Evolutionary conservation across 2,329 filamentous ascomycete species (phyloP).

Genomic region (Thielaviopsis musarum): DNA sequence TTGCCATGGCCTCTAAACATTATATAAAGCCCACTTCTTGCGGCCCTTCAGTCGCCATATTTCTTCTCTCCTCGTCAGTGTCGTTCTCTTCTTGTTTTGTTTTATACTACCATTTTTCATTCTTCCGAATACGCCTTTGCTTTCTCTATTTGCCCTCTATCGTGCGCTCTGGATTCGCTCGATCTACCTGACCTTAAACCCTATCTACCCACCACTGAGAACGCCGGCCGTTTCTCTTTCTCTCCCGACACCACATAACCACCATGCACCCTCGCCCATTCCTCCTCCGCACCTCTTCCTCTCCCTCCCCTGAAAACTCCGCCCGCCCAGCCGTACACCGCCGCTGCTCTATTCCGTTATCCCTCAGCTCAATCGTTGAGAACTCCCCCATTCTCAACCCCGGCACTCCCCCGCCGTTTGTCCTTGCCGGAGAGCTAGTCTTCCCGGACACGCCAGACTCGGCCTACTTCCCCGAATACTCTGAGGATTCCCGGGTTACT

Average conservation of each 20-base stretch:
- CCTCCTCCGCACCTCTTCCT: background rate
- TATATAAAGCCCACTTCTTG: too few relatives aligned
- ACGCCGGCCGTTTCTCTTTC: background rate
- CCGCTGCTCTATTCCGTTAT: background rate
- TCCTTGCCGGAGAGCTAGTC: background rate
- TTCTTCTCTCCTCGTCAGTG: too few relatives aligned
- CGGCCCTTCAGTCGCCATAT: too few relatives aligned
- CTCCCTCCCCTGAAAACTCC: background rate
- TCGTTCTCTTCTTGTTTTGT: too few relatives aligned
- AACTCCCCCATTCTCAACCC: background rate
- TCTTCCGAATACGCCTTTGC: too few relatives aligned
- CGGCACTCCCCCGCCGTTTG: background rate
- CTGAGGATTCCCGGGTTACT: background rate
- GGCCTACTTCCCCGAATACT: background rate
- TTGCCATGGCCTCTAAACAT: background rate
- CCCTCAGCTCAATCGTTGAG: background rate
- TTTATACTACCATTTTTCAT: too few relatives aligned
- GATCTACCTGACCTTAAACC: too few relatives aligned
- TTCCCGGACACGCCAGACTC: background rate
- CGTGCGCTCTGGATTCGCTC: too few relatives aligned
- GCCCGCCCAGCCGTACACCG: background rate
- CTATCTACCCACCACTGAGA: background rate
- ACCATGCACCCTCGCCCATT: background rate
- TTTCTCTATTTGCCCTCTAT: too few relatives aligned
- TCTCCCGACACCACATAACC: too few relatives aligned